Base-by-base conservation (phyloP, 164 flowering plant species). In the Magnolia kwangsiensis region DNA sequence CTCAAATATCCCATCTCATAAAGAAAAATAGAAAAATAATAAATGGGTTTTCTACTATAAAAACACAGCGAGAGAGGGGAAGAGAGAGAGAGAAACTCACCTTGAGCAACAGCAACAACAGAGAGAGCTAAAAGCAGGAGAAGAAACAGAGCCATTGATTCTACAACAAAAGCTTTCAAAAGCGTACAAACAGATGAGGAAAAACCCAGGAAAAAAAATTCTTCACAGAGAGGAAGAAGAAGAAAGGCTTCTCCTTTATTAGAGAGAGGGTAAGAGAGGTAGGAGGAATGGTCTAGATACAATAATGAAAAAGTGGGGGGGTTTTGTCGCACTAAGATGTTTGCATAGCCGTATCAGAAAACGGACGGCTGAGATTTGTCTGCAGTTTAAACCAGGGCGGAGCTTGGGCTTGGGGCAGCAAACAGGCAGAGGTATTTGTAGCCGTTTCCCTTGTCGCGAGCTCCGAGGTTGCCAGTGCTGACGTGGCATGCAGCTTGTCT, bases 401-500 rank as follows among this genome's bases (percentile, higher is more conserved):
- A n/a, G 45, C 45, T 37, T 37, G 45, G 45, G 45, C 45, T 37
- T 37, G 7, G 45, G 45, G 45, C 45, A 37, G 45, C 45, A 37
- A 37, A 37, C 6, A 37, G 21, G 21, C 10, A 24, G 63, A 24
- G 9, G 37, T 29, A 19, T 23, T 51, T 14, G 14, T 72, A 6
- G 45, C 63, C 63, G 59, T 55, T 71, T 8, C 16, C 10, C 7
- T 11, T 20, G n/a, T 24, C 19, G 55, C 72, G 50, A 70, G 74
- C 50, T 31, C 27, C 74, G 61, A 55, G 74, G 37, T 14, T 49
- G 20, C n/a, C 69, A 59, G 19, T 21, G 75, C 50, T 75, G 78
- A 76, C 78, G 76, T 79, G 81, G 76, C 72, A 64, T 16, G 18
- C 78, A 81, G 81, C 81, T 79, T 82, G 75, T 45, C 73, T 71